A percentile compares a stretch with the other conserved stretches of the same genome.
These are phyloP conservation scores for Calonectria honghensis DNA, from an alignment of 2,329 filamentous ascomycete genomes.

Conservation along the genomic window DNA sequence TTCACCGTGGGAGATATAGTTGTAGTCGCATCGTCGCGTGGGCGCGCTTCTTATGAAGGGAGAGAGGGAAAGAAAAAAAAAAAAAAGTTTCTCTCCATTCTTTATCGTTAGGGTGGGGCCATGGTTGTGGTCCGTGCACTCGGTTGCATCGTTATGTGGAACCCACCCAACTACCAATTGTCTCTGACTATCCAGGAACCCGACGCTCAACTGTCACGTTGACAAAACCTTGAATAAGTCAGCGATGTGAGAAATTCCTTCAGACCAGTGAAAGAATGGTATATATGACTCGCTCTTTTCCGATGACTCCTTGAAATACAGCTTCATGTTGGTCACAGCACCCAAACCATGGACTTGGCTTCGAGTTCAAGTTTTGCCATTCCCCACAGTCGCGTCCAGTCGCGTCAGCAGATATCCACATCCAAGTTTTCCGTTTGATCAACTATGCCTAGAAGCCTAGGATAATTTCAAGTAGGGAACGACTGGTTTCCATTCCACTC, in stretches of 20 bases:
- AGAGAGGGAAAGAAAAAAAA: constrained; percentile 41
- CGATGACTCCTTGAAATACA: too few species aligned
- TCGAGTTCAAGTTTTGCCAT: neutral
- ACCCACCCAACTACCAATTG: constrained; percentile 45
- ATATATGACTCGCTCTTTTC: neutral
- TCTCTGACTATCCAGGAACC: constrained; percentile 47
- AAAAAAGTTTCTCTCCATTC: constrained; percentile 57
- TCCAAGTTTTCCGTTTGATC: neutral
- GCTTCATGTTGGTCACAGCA: neutral
- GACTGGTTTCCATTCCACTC: neutral
- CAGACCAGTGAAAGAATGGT: neutral
- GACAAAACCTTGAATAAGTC: constrained; percentile 1
- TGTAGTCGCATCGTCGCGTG: constrained; percentile 53
- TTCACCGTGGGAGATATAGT: constrained; percentile 49
- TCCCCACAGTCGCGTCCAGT: neutral
- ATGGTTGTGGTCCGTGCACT: constrained; percentile 51
- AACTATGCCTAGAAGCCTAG: neutral
- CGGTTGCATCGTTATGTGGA: constrained; percentile 36
- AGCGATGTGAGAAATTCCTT: constrained; percentile 18
- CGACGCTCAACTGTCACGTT: constrained; percentile 41
- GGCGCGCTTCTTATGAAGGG: constrained; percentile 50
- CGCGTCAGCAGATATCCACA: neutral
- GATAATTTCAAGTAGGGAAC: neutral
- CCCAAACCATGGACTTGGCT: neutral
- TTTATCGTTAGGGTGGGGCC: constrained; percentile 53